These are phyloP conservation scores for Pleurotus tuber-regium DNA, from an alignment of 768 basidiomycete genomes.

Conservation along the genomic window DNA sequence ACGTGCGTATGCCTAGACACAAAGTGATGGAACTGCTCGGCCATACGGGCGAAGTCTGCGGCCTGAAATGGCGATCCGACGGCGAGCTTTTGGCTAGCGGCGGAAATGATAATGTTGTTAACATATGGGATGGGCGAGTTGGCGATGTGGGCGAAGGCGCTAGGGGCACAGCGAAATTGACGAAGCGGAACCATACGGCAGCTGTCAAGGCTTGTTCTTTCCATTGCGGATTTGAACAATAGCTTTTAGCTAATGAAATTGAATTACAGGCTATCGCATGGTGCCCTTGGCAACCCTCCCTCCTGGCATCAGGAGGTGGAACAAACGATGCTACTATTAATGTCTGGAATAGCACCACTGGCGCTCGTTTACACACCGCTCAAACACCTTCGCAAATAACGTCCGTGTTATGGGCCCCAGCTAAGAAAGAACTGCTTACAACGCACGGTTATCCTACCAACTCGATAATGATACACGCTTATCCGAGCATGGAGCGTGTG, in stretches of 20 bases:
- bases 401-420: constrained; percentile 82
- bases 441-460: constrained; percentile 96
- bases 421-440: constrained; percentile 85
- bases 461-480: constrained; percentile 76
- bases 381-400: constrained; percentile 91
- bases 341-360: constrained; percentile 90
- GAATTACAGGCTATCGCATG: constrained; percentile 82
- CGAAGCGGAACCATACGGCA: constrained; percentile 87
- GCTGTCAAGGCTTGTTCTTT: constrained; percentile 65
- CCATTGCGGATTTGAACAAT: neutral
- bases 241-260: neutral
- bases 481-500: constrained; percentile 81
- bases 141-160: constrained; percentile 52
- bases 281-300: constrained; percentile 94
- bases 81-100: constrained; percentile 92
- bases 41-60: constrained; percentile 92
- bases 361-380: constrained; percentile 84
- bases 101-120: constrained; percentile 97
- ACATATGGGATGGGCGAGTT: constrained; percentile 91
- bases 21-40: constrained; percentile 89
- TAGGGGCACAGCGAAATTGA: constrained; percentile 74
- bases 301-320: constrained; percentile 92
- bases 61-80: constrained; percentile 84
- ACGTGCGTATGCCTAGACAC: constrained; percentile 84
- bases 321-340: constrained; percentile 91